These are phyloP conservation scores for Plectosphaerella plurivora DNA, from an alignment of 2,329 filamentous ascomycete species.

Conservation along the genomic window DNA sequence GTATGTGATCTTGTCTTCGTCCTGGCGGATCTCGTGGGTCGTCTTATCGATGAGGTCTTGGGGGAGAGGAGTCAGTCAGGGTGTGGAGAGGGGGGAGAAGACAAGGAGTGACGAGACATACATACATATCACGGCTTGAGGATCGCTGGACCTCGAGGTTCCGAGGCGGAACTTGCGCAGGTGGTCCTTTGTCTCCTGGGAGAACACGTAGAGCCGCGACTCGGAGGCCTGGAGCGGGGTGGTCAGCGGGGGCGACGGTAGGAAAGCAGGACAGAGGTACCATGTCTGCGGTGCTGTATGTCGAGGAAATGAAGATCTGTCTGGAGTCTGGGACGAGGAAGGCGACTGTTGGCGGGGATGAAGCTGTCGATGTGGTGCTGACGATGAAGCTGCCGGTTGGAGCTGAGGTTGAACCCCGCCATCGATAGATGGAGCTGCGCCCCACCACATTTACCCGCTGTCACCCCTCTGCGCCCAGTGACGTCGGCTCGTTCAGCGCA, in stretches of 20 bases:
- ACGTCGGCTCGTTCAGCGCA: too few species aligned
- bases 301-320: too few species aligned
- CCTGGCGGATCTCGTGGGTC: slow-evolving; percentile 82
- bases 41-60: slow-evolving; percentile 91
- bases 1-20: slow-evolving; percentile 73
- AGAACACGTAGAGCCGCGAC: slow-evolving; percentile 88
- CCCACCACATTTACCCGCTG: too few species aligned
- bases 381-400: too few species aligned
- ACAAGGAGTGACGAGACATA: slow-evolving; percentile 25
- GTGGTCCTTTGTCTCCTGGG: slow-evolving; percentile 80
- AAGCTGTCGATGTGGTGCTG: too few species aligned
- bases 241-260: slow-evolving; percentile 1
- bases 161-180: slow-evolving; percentile 91
- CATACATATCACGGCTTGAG: slow-evolving; percentile 94
- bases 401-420: too few species aligned
- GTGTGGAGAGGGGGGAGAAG: background rate
- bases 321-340: too few species aligned
- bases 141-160: slow-evolving; percentile 79
- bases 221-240: slow-evolving; percentile 59
- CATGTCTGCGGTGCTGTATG: background rate
- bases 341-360: too few species aligned
- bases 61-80: background rate
- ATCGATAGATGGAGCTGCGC: too few species aligned
- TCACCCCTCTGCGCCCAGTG: too few species aligned
- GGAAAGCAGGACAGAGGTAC: background rate